Evolutionary conservation across 345 rosid species (phyloP).

Genomic region (Citrus trifoliata): DNA sequence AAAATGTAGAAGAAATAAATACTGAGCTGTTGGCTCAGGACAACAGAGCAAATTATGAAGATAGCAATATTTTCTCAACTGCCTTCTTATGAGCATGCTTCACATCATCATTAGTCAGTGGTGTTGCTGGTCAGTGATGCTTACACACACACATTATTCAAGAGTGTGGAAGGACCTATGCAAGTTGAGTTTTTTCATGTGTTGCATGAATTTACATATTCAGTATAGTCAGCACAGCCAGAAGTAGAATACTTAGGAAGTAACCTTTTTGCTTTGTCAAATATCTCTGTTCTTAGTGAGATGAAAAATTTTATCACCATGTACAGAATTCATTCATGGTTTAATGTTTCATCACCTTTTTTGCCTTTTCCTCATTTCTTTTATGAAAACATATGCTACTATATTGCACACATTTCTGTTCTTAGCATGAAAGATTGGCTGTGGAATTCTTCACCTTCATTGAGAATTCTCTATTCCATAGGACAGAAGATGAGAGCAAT

Average conservation of each 20-base stretch:
- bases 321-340: background rate
- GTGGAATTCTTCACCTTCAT: background rate
- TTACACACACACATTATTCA: background rate
- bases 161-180: background rate
- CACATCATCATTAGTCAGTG: background rate
- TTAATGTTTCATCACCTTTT: background rate
- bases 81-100: background rate
- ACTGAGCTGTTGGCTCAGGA: background rate
- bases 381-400: background rate
- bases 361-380: background rate
- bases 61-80: background rate
- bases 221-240: background rate
- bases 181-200: background rate
- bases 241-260: background rate
- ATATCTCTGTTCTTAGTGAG: background rate
- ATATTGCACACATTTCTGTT: background rate
- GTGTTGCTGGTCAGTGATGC: background rate
- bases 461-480: background rate
- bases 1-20: background rate
- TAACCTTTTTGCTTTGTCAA: background rate
- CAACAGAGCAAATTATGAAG: background rate
- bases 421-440: background rate
- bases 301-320: background rate
- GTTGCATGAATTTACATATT: background rate
- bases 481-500: constrained; percentile 8